phyloP scores from a whole-genome alignment of 2,329 filamentous ascomycete genomes.

The Lecanicillium sp. region DNA sequence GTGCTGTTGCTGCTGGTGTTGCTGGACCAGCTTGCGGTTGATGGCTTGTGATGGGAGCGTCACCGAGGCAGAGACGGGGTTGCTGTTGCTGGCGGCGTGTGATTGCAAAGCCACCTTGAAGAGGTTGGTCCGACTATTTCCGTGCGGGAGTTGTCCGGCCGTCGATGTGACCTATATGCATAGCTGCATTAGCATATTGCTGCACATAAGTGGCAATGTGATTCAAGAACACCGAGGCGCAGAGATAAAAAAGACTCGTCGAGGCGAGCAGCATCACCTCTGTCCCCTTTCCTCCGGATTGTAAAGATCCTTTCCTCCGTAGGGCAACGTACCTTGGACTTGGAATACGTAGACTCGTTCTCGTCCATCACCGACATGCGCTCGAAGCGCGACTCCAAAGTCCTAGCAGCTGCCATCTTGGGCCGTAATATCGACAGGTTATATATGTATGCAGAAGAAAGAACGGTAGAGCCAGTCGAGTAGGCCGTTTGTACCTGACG shows the following conservation, averaged over 20 bases:
- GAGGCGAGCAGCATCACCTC: too few species aligned
- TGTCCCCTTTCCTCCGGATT: background rate
- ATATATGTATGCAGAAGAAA: too few species aligned
- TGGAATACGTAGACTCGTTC: constrained; percentile 65
- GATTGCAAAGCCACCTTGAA: constrained; percentile 81
- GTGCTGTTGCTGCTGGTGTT: constrained; percentile 39
- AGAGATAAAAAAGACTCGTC: too few species aligned
- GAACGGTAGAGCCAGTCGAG: too few species aligned
- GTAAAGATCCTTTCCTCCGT: background rate
- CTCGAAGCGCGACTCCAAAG: constrained; percentile 83
- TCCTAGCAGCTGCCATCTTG: constrained; percentile 60
- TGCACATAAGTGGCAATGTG: background rate
- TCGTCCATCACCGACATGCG: constrained; percentile 85
- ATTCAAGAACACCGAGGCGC: too few species aligned
- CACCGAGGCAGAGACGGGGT: constrained; percentile 59
- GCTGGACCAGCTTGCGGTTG: constrained; percentile 39
- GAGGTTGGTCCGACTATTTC: constrained; percentile 67
- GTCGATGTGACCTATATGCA: constrained; percentile 21
- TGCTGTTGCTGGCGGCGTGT: constrained; percentile 47
- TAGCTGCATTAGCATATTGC: constrained; percentile 4
- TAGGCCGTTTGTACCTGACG: too few species aligned
- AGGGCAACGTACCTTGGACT: constrained; percentile 61
- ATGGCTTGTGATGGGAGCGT: constrained; percentile 62
- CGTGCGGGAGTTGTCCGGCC: constrained; percentile 41
- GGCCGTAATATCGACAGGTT: too few species aligned